These are phyloP conservation scores for Pichia sporocuriosa DNA, from an alignment of 805 yeast genomes.

Conservation along the genomic window DNA sequence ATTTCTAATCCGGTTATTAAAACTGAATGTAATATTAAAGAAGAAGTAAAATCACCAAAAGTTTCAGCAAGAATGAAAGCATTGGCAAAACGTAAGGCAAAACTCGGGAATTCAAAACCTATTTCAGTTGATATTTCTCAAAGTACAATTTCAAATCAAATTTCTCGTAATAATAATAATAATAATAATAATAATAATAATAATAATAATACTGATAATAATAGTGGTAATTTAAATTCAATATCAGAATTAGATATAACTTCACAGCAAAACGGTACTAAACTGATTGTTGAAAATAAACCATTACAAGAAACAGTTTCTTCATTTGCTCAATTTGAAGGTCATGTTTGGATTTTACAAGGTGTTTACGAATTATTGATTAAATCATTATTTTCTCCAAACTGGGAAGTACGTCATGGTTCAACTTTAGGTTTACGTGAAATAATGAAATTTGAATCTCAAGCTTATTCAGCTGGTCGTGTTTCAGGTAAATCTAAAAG, in stretches of 20 bases:
- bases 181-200: constrained; percentile 26
- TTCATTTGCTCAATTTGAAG: constrained; percentile 45
- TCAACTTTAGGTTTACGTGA: constrained; percentile 91
- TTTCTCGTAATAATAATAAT: neutral
- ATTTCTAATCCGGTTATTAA: neutral
- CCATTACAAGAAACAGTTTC: constrained; percentile 51
- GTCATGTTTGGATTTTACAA: constrained; percentile 88
- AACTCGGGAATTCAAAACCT: constrained; percentile 42
- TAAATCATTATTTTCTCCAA: constrained; percentile 72
- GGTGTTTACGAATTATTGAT: constrained; percentile 80
- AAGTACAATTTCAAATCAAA: constrained; percentile 54
- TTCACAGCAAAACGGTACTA: constrained; percentile 71
- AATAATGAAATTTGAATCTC: constrained; percentile 52
- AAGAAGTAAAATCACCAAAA: constrained; percentile 12
- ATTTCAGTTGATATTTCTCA: constrained; percentile 63
- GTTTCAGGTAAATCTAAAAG: constrained; percentile 50
- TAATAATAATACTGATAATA: constrained; percentile 37
- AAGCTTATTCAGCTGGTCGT: constrained; percentile 83
- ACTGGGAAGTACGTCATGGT: constrained; percentile 96
- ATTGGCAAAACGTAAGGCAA: constrained; percentile 88
- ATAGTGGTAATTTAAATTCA: constrained; percentile 27
- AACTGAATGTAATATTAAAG: constrained; percentile 4
- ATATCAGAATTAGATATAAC: constrained; percentile 56
- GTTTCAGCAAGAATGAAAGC: constrained; percentile 81
- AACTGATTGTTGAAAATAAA: constrained; percentile 77